phyloP scores from a whole-genome alignment of 2,329 filamentous ascomycete species.

The Gaeumannomyces sp. region DNA sequence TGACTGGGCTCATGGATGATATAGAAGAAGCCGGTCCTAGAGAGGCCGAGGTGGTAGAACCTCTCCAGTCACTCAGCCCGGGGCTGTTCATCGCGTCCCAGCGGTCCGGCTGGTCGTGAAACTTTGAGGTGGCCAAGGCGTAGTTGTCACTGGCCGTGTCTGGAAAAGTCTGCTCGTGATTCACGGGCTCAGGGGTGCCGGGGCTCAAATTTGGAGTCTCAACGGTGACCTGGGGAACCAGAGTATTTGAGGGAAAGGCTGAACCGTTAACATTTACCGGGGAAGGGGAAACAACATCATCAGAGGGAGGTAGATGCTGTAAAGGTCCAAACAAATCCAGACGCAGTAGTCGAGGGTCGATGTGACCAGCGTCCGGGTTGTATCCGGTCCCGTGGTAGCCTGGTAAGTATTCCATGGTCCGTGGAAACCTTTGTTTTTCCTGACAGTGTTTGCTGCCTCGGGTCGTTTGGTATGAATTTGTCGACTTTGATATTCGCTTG shows the following conservation, averaged over 20 bases:
- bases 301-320: no score
- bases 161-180: no score
- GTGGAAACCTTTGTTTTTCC: background rate
- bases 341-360: background rate
- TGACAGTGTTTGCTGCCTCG: background rate
- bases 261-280: no score
- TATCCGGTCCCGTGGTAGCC: background rate
- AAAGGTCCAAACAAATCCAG: background rate
- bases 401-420: background rate
- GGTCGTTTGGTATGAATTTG: background rate
- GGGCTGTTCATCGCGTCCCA: background rate
- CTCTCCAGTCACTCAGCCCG: background rate
- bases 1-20: background rate
- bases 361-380: background rate
- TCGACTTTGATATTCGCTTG: no score
- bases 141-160: no score
- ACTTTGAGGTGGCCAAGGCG: background rate
- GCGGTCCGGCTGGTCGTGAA: background rate
- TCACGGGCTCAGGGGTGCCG: background rate
- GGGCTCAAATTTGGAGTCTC: background rate
- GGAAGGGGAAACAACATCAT: no score
- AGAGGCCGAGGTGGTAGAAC: background rate
- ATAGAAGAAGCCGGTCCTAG: background rate
- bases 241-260: no score
- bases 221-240: no score